Evolutionary conservation across 495 filamentous ascomycete species (phyloP).

Genomic region (Neurospora sublineolata): DNA sequence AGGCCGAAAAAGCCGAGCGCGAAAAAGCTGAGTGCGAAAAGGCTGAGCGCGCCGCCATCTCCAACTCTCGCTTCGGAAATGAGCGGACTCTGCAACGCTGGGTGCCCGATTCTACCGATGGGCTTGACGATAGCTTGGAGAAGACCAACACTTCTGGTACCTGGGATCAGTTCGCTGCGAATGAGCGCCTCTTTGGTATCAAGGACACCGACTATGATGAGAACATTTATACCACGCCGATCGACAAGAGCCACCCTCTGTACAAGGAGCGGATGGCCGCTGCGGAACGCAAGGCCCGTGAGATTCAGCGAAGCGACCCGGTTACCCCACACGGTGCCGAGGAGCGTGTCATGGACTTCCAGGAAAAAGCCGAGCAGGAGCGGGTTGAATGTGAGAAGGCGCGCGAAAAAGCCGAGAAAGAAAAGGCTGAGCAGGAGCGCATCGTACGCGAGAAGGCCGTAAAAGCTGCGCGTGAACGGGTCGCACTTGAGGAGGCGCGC

Average conservation of each 20-base stretch:
- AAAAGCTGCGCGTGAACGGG: no score
- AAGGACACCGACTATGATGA: constrained; percentile 76
- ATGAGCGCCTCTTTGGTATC: constrained; percentile 76
- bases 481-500: no score
- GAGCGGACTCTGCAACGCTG: constrained; percentile 77
- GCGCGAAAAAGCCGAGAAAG: no score
- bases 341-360: constrained; percentile 62
- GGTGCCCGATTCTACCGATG: constrained; percentile 57
- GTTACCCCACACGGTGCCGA: constrained; percentile 75
- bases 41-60: constrained; percentile 51
- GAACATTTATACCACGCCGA: constrained; percentile 82
- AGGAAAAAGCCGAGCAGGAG: constrained; percentile 5
- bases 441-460: no score
- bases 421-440: no score
- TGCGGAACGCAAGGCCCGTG: constrained; percentile 74
- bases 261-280: constrained; percentile 66
- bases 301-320: constrained; percentile 64
- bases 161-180: constrained; percentile 94
- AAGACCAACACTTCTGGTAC: constrained; percentile 30
- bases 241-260: constrained; percentile 69
- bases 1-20: neutral
- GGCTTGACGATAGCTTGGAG: constrained; percentile 59
- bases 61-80: constrained; percentile 52
- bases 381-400: no score
- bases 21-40: neutral